Evolutionary conservation across 495 filamentous ascomycete genomes (phyloP), one percentile per base, ranked within the genome.

Genomic region (Alectoria sarmentosa): DNA sequence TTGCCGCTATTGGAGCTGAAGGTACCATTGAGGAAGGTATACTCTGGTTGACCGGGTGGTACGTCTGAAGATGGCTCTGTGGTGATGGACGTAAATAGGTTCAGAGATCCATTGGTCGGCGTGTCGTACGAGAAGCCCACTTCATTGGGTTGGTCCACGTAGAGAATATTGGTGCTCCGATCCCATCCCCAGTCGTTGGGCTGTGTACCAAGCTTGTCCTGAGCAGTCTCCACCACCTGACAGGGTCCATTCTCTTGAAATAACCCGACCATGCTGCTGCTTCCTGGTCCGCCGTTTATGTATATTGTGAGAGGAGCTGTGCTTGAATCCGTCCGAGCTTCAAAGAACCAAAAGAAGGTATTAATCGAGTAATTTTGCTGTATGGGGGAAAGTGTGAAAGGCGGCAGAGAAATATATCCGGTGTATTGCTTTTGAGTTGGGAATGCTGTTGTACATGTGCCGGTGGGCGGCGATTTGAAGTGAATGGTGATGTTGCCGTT

Each of bases 291-390:
- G 17, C 81, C 81, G 64, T 81, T 81, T 60, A 83, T 65, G 36
- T 65, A 90, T 71, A 90, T 84, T 3, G 85, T 84, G 36, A 89
- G 74, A 30, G 83, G 82, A 6, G 82, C 80, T 44, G 83, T 83
- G 58, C 77, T 67, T 0, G 84, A 80, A 56, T 84, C 80, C 37
- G 84, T 77, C 38, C 85, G 77, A 0, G 85, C 83, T 66, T 84
- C 87, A 65, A 91, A 82, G 69, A 88, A 91, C 88, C 87, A 90
- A 74, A 90, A 90, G 69, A 88, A 90, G n/a, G 82, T 88, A 71
- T 90, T 89, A 61, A 87, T 86, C 28, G 85, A 79, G 69, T 86
- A 89, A 26, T 82, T 71, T 65, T 84, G 79, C 65, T 78, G 72
- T 13, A 80, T 72, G 14, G 75, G 73, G 21, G 74, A 74, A 17